Evolutionary conservation across 108 stramenopile species (phyloP).

Genomic region (Cyclotella choctawhatcheeana): DNA sequence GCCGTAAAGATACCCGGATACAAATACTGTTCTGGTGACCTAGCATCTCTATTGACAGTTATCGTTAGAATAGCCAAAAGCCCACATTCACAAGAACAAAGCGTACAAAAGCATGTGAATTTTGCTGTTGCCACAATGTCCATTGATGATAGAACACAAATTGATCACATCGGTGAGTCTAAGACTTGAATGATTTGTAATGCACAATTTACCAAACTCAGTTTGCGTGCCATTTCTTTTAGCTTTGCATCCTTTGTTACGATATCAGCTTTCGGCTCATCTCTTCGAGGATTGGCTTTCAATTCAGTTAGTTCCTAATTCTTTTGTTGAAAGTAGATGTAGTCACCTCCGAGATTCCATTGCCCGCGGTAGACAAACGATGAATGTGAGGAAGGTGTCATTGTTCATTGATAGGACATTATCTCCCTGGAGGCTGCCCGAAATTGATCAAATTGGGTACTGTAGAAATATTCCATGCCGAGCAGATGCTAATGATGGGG

Average conservation of each 20-base stretch:
- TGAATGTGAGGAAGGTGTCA: not conserved
- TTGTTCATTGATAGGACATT: not conserved
- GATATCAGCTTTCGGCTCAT: conserved; percentile 37
- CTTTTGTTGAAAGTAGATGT: conserved; percentile 24
- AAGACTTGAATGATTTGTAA: not conserved
- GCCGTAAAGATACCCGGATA: conserved; percentile 42
- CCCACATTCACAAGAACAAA: conserved; percentile 4
- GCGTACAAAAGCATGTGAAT: not conserved
- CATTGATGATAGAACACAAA: conserved; percentile 19
- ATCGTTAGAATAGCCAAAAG: conserved; percentile 14
- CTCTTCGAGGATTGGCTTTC: conserved; percentile 36
- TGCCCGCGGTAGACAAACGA: conserved; percentile 3
- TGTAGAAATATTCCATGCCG: no score
- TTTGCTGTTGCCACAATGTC: conserved; percentile 32
- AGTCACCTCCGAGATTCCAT: not conserved
- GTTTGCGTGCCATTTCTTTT: not conserved
- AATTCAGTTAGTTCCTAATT: conserved; percentile 37
- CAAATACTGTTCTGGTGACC: conserved; percentile 20
- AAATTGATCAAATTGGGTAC: no score
- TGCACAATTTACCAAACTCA: not conserved
- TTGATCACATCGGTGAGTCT: conserved; percentile 41
- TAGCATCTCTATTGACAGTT: conserved; percentile 21
- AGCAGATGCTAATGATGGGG: no score
- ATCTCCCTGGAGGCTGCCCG: conserved; percentile 27
- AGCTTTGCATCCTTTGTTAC: conserved; percentile 33